phyloP scores from a whole-genome alignment of 495 filamentous ascomycete genomes.

The Penicillium canescens region DNA sequence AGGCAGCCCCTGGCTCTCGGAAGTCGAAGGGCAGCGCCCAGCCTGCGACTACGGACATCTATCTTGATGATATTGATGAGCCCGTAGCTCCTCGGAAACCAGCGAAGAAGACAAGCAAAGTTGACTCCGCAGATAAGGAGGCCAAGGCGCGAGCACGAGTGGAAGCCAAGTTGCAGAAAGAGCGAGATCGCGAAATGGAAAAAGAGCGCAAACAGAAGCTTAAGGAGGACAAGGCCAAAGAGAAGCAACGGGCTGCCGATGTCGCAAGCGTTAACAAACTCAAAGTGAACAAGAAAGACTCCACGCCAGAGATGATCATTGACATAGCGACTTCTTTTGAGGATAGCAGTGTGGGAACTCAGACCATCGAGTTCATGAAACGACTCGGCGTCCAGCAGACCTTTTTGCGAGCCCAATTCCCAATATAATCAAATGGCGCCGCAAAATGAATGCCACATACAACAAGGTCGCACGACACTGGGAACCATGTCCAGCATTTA shows the following conservation, averaged over 20 bases:
- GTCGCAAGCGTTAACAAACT: conserved; percentile 74
- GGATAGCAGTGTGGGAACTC: conserved; percentile 46
- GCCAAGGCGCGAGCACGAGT: conserved; percentile 55
- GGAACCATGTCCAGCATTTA: conserved; percentile 60
- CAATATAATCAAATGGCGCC: conserved; percentile 72
- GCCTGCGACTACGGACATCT: neutral
- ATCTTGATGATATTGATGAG: conserved; percentile 28
- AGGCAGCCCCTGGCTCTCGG: neutral
- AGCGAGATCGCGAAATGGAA: conserved; percentile 42
- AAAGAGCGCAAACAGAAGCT: conserved; percentile 50
- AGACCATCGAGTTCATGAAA: conserved; percentile 53
- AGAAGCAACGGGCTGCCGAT: conserved; percentile 68
- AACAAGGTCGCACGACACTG: conserved; percentile 63
- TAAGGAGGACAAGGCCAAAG: conserved; percentile 58
- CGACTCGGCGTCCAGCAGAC: conserved; percentile 58
- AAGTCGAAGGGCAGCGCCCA: neutral
- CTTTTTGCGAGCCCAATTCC: conserved; percentile 50
- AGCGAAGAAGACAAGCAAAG: conserved; percentile 33
- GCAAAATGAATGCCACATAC: conserved; percentile 64
- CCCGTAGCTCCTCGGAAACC: conserved; percentile 19
- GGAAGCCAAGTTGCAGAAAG: conserved; percentile 46
- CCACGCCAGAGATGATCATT: conserved; percentile 81
- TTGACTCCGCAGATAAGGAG: conserved; percentile 47
- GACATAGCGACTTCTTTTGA: conserved; percentile 63
- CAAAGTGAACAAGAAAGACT: conserved; percentile 73